Conservation (phyloP, 352 stramenopile species). For the Pythium grandisporangium region DNA sequence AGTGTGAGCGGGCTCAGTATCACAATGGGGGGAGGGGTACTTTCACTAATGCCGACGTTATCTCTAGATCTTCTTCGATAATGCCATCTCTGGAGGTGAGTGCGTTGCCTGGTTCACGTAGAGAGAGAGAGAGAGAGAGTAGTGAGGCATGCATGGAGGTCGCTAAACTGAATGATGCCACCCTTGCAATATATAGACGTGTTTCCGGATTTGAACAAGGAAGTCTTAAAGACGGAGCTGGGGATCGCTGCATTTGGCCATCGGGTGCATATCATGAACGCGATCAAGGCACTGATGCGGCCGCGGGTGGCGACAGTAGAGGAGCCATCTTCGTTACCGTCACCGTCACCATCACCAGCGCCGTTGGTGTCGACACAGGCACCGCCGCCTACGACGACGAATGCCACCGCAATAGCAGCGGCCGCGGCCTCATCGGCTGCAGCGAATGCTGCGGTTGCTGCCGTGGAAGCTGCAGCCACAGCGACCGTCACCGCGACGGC, state of each 20-base stretch:
- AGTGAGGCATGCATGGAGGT: not conserved
- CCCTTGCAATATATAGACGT: slow-evolving; percentile 18
- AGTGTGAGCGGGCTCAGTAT: not conserved
- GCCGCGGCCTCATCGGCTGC: not conserved
- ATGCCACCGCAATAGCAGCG: slow-evolving; percentile 1
- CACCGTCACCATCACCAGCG: not conserved
- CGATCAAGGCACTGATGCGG: slow-evolving; percentile 31
- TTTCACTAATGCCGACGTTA: not conserved
- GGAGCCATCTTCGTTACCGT: not conserved
- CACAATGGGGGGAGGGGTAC: not conserved
- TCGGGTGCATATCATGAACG: slow-evolving; percentile 45
- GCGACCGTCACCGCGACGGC: no score
- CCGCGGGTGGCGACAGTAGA: not conserved
- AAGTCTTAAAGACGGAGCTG: slow-evolving; percentile 54
- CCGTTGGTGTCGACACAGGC: slow-evolving; percentile 1
- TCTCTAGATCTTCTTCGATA: slow-evolving; percentile 11
- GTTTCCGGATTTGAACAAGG: slow-evolving; percentile 46
- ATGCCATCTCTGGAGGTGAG: slow-evolving; percentile 16
- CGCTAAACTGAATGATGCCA: not conserved
- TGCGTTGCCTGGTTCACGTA: not conserved
- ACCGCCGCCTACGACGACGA: not conserved
- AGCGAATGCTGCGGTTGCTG: no score
- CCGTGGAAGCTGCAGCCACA: no score
- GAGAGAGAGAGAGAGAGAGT: no score
- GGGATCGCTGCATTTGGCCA: slow-evolving; percentile 51